Evolutionary conservation across 805 yeast species (phyloP).

Genomic region (Ascoidea tarda): DNA sequence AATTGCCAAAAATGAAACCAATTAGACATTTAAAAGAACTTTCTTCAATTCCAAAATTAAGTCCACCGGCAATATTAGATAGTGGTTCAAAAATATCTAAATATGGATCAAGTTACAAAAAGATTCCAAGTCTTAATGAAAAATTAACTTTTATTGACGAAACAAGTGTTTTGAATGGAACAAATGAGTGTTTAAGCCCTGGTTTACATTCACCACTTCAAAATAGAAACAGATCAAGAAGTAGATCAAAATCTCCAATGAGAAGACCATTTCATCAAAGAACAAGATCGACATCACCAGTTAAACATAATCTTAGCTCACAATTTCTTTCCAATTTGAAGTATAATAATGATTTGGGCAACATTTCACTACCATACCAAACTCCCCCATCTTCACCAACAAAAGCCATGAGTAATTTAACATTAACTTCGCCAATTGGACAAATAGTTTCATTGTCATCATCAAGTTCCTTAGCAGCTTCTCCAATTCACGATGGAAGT

Average conservation of each 20-base stretch:
- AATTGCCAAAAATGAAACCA: conserved; percentile 9
- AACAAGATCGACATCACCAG: neutral
- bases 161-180: neutral
- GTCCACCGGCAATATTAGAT: conserved; percentile 4
- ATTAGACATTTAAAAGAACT: conserved; percentile 1
- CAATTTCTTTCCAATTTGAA: neutral
- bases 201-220: neutral
- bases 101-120: conserved; percentile 1
- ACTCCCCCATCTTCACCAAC: conserved; percentile 5
- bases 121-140: conserved; percentile 9
- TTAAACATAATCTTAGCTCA: conserved; percentile 2
- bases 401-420: conserved; percentile 1
- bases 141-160: conserved; percentile 8
- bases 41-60: conserved; percentile 3
- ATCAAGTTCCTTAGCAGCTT: neutral
- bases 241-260: neutral
- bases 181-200: neutral
- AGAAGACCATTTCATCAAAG: neutral
- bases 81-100: neutral
- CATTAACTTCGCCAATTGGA: conserved; percentile 4
- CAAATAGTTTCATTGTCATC: neutral
- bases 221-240: neutral
- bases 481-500: neutral
- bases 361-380: conserved; percentile 1
- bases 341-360: conserved; percentile 1